Conservation (phyloP, 495 filamentous ascomycete genomes). For the Astrocystis sublimbata region DNA sequence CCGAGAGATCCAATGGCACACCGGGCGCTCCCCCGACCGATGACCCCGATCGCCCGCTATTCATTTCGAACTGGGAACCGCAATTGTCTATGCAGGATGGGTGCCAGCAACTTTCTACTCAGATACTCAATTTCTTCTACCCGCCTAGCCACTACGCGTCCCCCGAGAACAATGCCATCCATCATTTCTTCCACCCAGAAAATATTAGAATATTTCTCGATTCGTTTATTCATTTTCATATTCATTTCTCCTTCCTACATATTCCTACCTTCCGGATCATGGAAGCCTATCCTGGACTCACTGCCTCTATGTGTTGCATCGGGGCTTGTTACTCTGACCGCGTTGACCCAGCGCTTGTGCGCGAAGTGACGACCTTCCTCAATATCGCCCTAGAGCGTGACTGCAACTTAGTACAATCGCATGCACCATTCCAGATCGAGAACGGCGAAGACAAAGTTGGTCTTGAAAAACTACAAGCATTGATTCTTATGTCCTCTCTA, state of each 20-base stretch:
- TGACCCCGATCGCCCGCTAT: conserved; percentile 35
- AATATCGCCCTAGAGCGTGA: conserved; percentile 51
- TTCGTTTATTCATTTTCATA: conserved; percentile 62
- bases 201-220: conserved; percentile 64
- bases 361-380: conserved; percentile 59
- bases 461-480: conserved; percentile 62
- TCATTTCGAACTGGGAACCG: conserved; percentile 44
- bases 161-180: conserved; percentile 42
- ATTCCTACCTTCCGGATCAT: conserved; percentile 64
- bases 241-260: conserved; percentile 69
- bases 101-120: conserved; percentile 52
- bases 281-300: conserved; percentile 59
- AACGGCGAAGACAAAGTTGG: conserved; percentile 38
- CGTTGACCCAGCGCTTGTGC: conserved; percentile 52
- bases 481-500: conserved; percentile 56
- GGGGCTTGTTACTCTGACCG: conserved; percentile 66
- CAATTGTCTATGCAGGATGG: conserved; percentile 47
- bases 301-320: conserved; percentile 64
- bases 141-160: conserved; percentile 43
- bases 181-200: conserved; percentile 55
- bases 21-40: conserved; percentile 44
- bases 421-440: conserved; percentile 35
- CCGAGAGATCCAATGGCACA: conserved; percentile 43
- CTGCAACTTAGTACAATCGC: conserved; percentile 44
- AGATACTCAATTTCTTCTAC: conserved; percentile 57